Percentiles rank a stretch among this genome's conserved stretches.
Evolutionary conservation across 2,329 filamentous ascomycete genomes (phyloP).

Genomic region (Exutisphaerella laricina): DNA sequence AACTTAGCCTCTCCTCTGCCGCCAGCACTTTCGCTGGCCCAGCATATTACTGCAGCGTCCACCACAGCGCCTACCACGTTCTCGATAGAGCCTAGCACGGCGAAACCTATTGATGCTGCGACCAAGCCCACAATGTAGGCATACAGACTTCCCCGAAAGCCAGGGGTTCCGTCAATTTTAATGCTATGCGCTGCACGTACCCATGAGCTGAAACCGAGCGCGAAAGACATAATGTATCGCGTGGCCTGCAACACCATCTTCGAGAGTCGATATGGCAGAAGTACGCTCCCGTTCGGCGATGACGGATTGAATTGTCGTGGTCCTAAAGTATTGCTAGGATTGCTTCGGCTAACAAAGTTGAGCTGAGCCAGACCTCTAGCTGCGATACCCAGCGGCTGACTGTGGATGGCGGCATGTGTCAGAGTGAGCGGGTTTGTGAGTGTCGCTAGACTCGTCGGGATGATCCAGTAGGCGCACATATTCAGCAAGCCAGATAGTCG

Average conservation of each 20-base stretch:
- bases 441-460: conserved; percentile 78
- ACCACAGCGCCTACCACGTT: conserved; percentile 35
- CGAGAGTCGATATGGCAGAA: conserved; percentile 71
- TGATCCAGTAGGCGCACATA: conserved; percentile 69
- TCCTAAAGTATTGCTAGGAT: conserved; percentile 63
- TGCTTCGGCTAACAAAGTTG: conserved; percentile 67
- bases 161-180: conserved; percentile 50
- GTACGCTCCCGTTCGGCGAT: conserved; percentile 31
- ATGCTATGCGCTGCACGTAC: conserved; percentile 82
- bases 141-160: conserved; percentile 71
- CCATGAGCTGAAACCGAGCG: conserved; percentile 93
- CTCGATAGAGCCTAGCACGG: conserved; percentile 58
- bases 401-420: conserved; percentile 92
- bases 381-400: conserved; percentile 69
- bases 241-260: conserved; percentile 89
- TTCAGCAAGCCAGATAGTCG: conserved; percentile 64
- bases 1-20: conserved; percentile 63
- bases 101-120: conserved; percentile 92
- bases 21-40: conserved; percentile 76
- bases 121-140: conserved; percentile 91
- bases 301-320: conserved; percentile 29
- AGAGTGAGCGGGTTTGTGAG: conserved; percentile 87
- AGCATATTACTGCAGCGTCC: conserved; percentile 72
- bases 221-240: conserved; percentile 82
- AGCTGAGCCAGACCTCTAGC: conserved; percentile 76